phyloP scores from a whole-genome alignment of 306 rosid genomes.

The Dalbergia cochinchinensis region DNA sequence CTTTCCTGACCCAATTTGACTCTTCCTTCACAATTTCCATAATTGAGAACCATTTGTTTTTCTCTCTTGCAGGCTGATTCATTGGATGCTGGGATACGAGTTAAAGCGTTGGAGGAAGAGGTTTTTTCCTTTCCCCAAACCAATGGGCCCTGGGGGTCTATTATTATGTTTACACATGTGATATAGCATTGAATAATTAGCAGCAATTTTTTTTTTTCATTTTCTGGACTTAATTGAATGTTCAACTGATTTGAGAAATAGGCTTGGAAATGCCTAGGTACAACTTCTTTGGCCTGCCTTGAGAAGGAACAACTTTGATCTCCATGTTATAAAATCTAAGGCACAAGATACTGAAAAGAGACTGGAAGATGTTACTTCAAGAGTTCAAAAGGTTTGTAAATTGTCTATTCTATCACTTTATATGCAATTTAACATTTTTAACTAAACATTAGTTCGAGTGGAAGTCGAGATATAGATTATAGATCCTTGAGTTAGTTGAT shows the following conservation, averaged over 20 bases:
- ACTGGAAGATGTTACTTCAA: slow-evolving; percentile 57
- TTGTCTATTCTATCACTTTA: slow-evolving; percentile 25
- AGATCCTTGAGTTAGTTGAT: slow-evolving; percentile 41
- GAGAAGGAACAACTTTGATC: slow-evolving; percentile 83
- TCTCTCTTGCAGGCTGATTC: slow-evolving; percentile 57
- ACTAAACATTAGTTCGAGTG: slow-evolving; percentile 6
- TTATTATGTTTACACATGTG: not conserved
- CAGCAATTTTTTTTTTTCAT: not conserved
- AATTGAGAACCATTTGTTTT: slow-evolving; percentile 17
- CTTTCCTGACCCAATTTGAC: not conserved
- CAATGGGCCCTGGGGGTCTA: not conserved
- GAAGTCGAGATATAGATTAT: slow-evolving; percentile 1
- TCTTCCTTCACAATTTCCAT: slow-evolving; percentile 7
- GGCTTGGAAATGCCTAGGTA: slow-evolving; percentile 68
- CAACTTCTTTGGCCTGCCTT: slow-evolving; percentile 76
- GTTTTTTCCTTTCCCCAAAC: slow-evolving; percentile 42
- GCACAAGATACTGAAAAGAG: slow-evolving; percentile 69
- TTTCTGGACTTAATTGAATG: slow-evolving; percentile 39
- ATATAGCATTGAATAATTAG: not conserved
- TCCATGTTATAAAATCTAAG: slow-evolving; percentile 69
- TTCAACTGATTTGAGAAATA: slow-evolving; percentile 63
- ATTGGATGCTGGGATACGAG: slow-evolving; percentile 45
- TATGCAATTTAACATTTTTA: slow-evolving; percentile 36
- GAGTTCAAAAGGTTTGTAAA: slow-evolving; percentile 69
- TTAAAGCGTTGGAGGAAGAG: slow-evolving; percentile 75